Percentiles rank a stretch among this genome's conserved stretches.
These are phyloP conservation scores for Aspergillus sclerotioniger DNA, from an alignment of 495 filamentous ascomycete genomes.

Conservation along the genomic window DNA sequence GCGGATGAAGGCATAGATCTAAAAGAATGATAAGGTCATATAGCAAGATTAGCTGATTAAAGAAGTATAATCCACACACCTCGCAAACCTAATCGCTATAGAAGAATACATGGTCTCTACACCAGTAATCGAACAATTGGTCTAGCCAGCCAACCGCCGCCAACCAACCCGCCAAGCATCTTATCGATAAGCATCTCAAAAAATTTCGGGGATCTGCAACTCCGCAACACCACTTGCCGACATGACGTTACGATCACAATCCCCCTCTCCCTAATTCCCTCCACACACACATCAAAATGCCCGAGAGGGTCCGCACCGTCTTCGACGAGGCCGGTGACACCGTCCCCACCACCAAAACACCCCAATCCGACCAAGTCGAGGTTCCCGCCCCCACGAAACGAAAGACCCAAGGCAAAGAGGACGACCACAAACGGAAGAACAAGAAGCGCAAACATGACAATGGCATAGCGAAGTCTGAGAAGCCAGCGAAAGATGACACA, in stretches of 20 bases:
- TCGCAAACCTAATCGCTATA: no score
- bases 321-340: conserved; percentile 33
- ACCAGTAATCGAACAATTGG: no score
- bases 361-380: neutral
- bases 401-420: conserved; percentile 23
- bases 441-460: conserved; percentile 50
- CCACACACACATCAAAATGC: conserved; percentile 35
- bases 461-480: neutral
- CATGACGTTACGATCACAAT: neutral
- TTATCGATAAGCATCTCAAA: conserved; percentile 31
- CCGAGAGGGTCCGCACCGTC: conserved; percentile 45
- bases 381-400: conserved; percentile 19
- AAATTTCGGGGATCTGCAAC: conserved; percentile 28
- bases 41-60: no score
- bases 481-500: neutral
- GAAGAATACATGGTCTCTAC: no score
- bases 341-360: conserved; percentile 7
- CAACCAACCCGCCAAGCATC: conserved; percentile 16
- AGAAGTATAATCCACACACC: no score
- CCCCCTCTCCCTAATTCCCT: neutral
- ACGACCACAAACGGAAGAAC: conserved; percentile 29
- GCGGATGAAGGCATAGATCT: neutral
- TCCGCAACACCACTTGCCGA: neutral
- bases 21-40: neutral
- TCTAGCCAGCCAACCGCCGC: no score